These are phyloP conservation scores for Lasiodiplodia gonubiensis DNA, from an alignment of 2,329 filamentous ascomycete species.

Conservation along the genomic window DNA sequence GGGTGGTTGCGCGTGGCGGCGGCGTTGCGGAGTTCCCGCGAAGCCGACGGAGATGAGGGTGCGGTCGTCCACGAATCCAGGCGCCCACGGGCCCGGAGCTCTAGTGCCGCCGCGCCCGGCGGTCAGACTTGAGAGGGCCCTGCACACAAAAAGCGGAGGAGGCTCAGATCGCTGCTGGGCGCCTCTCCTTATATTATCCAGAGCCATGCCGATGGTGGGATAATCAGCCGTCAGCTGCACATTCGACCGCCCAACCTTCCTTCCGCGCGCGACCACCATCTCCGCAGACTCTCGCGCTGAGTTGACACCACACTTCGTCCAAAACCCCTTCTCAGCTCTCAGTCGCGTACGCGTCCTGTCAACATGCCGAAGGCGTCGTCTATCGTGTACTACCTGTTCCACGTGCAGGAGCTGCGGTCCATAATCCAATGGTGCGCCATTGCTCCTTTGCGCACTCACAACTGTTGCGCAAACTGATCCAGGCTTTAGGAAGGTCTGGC, in stretches of 20 bases:
- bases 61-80: neutral
- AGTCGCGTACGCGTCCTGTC: conserved; percentile 8
- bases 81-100: neutral
- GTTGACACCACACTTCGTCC: neutral
- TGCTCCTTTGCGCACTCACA: conserved; percentile 17
- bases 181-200: conserved; percentile 17
- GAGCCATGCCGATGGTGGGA: conserved; percentile 8
- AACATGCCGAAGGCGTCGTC: conserved; percentile 52
- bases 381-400: conserved; percentile 73
- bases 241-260: neutral
- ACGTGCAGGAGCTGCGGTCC: conserved; percentile 77
- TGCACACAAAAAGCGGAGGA: conserved; percentile 23
- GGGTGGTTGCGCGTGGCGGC: neutral
- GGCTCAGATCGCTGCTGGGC: conserved; percentile 21
- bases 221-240: conserved; percentile 6
- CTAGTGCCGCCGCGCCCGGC: conserved; percentile 5
- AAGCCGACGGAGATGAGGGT: too few species aligned
- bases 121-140: neutral
- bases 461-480: conserved; percentile 23
- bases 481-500: conserved; percentile 83
- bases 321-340: neutral
- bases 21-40: conserved; percentile 16
- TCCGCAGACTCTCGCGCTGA: neutral
- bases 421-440: conserved; percentile 82
- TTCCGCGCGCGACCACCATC: conserved; percentile 2